Conservation (phyloP, 2,329 filamentous ascomycete species). For the Fusarium continuum region DNA sequence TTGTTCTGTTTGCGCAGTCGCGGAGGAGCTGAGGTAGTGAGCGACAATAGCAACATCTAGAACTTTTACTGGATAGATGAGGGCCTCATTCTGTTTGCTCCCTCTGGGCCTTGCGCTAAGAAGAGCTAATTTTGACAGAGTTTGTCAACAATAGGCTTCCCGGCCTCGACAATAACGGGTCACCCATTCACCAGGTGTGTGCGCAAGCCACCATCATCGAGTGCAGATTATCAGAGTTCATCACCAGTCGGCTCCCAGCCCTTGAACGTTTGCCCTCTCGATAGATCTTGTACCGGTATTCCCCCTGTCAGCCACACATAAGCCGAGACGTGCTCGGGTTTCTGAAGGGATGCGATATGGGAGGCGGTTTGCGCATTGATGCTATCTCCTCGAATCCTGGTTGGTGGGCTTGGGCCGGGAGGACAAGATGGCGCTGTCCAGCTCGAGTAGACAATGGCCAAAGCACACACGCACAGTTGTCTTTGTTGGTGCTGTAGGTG, state of each 20-base stretch:
- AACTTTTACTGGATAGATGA: not conserved
- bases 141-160: not conserved
- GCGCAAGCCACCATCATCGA: slow-evolving; percentile 4
- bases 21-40: too few species aligned
- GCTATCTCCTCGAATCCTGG: not conserved
- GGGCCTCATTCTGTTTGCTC: not conserved
- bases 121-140: slow-evolving; percentile 3
- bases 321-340: too few species aligned
- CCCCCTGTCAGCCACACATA: not conserved
- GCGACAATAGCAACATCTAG: not conserved
- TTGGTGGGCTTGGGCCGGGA: not conserved
- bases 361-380: not conserved
- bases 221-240: not conserved
- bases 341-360: too few species aligned
- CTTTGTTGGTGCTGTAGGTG: not conserved
- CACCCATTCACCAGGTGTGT: not conserved
- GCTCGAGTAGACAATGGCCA: not conserved
- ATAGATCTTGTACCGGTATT: not conserved
- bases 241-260: not conserved
- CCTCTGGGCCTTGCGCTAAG: not conserved
- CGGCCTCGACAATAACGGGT: not conserved
- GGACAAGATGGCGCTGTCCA: too few species aligned
- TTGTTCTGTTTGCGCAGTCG: not conserved
- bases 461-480: not conserved
- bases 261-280: not conserved